Base-by-base conservation (phyloP, 345 rosid genomes). In the Lepidium sativum region DNA sequence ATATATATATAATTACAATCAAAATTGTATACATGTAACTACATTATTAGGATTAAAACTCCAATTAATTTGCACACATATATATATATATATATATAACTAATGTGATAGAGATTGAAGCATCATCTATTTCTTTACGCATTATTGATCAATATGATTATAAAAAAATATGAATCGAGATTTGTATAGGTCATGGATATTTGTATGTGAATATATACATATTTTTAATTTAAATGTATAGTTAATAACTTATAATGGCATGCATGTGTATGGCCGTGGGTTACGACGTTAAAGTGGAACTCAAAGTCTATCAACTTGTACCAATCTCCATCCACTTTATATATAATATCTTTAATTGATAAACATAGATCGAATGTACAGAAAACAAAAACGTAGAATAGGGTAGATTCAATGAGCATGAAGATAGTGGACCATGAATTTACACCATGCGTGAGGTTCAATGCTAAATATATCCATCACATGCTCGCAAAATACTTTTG, bases 261-360 rank as follows among this genome's bases (percentile, higher is more conserved):
- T 57, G 72, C 65, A 68, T 57, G 72, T 57, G 72, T 50, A 37
- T 45, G 63, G 39, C 25, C 18, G 41, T 56, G 49, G 39, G 15
- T 44, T 44, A 44, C 45, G 25, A 45, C 63, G 56, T 37, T 20
- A 57, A 39, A 38, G 49, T 45, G 47, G 14, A 38, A 34, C 29
- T 38, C 57, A 27, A 13, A 39, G 52, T 56, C 56, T 13, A 15
- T 17, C 57, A 20, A 57, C 57, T 56, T 57, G 49, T 56, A 47
- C n/a, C 40, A 13, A 12, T 35, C 47, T 56, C 57, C 32, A 39
- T 39, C n/a, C 21, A 39, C 39, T 27, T 27, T 25, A 0, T 55
- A 6, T 23, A 44, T 45, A 14, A 31, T 39, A 20, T 29, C 17
- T 14, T 54, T 32, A 5, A 25, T 52, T 15, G 10, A 40, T 5